These are phyloP conservation scores for Chimonanthus salicifolius DNA, from an alignment of 164 flowering plant genomes.

Conservation along the genomic window DNA sequence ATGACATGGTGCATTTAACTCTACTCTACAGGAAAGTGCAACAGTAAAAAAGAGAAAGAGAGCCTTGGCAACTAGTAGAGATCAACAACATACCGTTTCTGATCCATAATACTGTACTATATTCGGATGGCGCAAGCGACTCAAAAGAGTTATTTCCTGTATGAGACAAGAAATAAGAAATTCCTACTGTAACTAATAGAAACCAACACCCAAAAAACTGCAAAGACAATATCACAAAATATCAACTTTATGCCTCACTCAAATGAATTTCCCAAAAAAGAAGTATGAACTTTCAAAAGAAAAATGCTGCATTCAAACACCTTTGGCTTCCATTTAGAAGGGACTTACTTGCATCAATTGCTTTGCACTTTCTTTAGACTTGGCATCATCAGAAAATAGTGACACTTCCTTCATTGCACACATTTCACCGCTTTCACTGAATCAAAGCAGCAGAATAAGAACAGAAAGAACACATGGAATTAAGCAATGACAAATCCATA, in stretches of 20 bases:
- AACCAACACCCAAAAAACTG: not conserved
- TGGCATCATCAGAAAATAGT: conserved; percentile 85
- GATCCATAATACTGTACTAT: conserved; percentile 91
- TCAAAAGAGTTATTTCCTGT: conserved; percentile 77
- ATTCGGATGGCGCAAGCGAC: conserved; percentile 82
- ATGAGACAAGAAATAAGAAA: conserved; percentile 5
- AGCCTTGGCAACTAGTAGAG: not conserved
- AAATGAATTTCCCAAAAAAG: not conserved
- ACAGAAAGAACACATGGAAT: not conserved
- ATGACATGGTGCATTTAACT: not conserved
- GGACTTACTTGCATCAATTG: conserved; percentile 75
- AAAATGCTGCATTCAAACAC: too few species aligned
- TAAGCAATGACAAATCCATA: not conserved
- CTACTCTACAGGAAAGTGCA: too few species aligned
- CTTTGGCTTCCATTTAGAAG: conserved; percentile 1
- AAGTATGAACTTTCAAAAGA: not conserved
- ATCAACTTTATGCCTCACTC: not conserved
- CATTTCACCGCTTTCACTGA: conserved; percentile 94
- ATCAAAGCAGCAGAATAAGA: conserved; percentile 8
- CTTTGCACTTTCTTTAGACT: conserved; percentile 93
- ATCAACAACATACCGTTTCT: conserved; percentile 52
- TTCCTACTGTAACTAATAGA: not conserved
- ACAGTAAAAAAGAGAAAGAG: not conserved
- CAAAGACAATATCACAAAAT: not conserved
- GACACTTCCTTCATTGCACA: conserved; percentile 99